Conservation (phyloP, 352 stramenopile genomes). For the Phytophthora hybrid region DNA sequence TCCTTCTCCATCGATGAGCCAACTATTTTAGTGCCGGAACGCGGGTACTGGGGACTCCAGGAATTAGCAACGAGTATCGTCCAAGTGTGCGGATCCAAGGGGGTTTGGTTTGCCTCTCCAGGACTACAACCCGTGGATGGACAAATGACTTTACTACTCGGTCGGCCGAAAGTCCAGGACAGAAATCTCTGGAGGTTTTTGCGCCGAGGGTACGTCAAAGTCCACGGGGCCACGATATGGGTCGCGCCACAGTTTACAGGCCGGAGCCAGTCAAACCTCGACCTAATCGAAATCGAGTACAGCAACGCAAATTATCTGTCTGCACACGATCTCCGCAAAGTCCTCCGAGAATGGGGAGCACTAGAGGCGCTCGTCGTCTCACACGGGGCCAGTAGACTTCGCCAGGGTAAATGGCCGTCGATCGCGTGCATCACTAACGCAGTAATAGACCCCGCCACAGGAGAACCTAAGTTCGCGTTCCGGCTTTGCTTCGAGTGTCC, state of each 20-base stretch:
- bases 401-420: conserved; percentile 8
- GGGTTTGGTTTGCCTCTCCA: not conserved
- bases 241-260: conserved; percentile 5
- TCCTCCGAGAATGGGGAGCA: conserved; percentile 1
- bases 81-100: conserved; percentile 5
- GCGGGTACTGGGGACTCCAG: not conserved
- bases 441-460: not conserved
- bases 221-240: conserved; percentile 13
- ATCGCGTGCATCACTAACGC: conserved; percentile 8
- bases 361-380: conserved; percentile 2
- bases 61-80: not conserved
- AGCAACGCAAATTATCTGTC: conserved; percentile 10
- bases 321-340: not conserved
- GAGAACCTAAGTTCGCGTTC: conserved; percentile 2
- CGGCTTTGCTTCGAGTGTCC: conserved; percentile 10
- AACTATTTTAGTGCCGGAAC: not conserved
- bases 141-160: not conserved
- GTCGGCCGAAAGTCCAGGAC: not conserved
- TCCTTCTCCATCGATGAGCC: conserved; percentile 4
- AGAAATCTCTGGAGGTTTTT: conserved; percentile 1
- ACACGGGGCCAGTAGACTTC: not conserved
- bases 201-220: conserved; percentile 13
- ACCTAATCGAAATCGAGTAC: conserved; percentile 12
- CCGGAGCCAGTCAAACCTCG: conserved; percentile 9
- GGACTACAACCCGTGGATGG: not conserved